A percentile compares a stretch with the other conserved stretches of the same genome.
These are phyloP conservation scores for Tephrocybe sp. DNA, from an alignment of 768 basidiomycete species.

Conservation along the genomic window DNA sequence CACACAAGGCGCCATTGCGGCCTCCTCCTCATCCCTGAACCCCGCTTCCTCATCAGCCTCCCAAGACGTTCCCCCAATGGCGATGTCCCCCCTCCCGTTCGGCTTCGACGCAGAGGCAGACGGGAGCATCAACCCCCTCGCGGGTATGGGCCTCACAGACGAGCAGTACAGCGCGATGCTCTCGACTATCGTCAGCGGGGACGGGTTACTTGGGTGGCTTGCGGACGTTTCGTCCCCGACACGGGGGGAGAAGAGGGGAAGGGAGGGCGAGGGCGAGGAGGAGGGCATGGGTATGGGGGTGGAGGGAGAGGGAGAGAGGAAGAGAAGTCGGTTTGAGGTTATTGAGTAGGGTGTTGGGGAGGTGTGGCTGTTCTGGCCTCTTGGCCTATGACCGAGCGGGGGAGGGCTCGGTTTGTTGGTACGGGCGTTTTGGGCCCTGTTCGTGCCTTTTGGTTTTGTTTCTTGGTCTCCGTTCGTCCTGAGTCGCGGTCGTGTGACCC, in stretches of 20 bases:
- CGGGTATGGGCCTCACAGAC: conserved; percentile 85
- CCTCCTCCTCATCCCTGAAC: conserved; percentile 28
- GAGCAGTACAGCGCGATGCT: conserved; percentile 85
- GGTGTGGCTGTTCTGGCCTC: not conserved
- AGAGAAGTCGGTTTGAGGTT: conserved; percentile 62
- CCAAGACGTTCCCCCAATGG: conserved; percentile 4
- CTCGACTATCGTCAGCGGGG: conserved; percentile 68
- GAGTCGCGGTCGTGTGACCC: too few relatives aligned
- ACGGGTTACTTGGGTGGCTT: conserved; percentile 50
- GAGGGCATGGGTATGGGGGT: conserved; percentile 15
- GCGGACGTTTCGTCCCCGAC: conserved; percentile 15
- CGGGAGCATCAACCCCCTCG: conserved; percentile 76
- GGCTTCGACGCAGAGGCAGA: conserved; percentile 44
- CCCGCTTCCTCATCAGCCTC: not conserved
- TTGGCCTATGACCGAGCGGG: too few relatives aligned
- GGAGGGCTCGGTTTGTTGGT: not conserved
- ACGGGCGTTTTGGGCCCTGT: not conserved
- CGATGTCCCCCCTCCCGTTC: conserved; percentile 5
- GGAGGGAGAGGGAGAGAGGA: conserved; percentile 42
- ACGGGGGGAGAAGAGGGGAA: conserved; percentile 24
- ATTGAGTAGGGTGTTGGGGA: conserved; percentile 46
- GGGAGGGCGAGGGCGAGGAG: conserved; percentile 29
- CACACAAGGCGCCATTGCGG: conserved; percentile 20
- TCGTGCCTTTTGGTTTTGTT: too few relatives aligned
- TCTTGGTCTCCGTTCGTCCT: too few relatives aligned